Evolutionary conservation across 495 filamentous ascomycete genomes (phyloP), one percentile per base, ranked within the genome.

Genomic region (Aspergillus asperescens): DNA sequence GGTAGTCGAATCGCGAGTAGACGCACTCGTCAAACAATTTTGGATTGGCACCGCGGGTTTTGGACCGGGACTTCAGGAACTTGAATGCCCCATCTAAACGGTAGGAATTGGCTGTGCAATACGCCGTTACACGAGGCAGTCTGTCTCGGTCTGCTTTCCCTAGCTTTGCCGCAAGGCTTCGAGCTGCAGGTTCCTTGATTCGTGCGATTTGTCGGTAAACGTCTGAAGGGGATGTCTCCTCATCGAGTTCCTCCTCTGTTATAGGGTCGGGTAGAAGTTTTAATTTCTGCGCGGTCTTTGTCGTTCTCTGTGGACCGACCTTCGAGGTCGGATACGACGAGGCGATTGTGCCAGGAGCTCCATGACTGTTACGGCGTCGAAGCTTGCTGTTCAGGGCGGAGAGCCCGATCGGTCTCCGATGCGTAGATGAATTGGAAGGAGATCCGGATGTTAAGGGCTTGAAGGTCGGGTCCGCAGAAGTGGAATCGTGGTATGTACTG

Each of bases 21-120:
- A 97, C 88, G 67, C 93, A 98, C 59, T 98, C 94, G 66, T 98
- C 93, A 54, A 93, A 94, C 34, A 89, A 70, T 67, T 96, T 97
- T 8, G 93, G 90, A 51, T 81, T 86, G 3, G 93, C 79, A 2
- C 89, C 88, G 47, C 87, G 80, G 32, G 77, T 80, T 58, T 84
- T 86, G 20, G 78, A 77, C 42, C 88, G 77, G 8, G 88, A 86
- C 68, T 97, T 98, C 25, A 98, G 71, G 61, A 89, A 97, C 48
- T 84, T 81, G 79, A 95, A 86, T 35, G 96, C 73, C 4, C 83
- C 84, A 6, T 96, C 91, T 67, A 95, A 81, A 53, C 89, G 83
- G 62, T 96, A 96, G 10, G 81, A 85, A 65, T 87, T 88, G 22
- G 94, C 89, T 1, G 94, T 97, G 60, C 91, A 96, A 70, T 96